These are phyloP conservation scores for Beauveria sp. DNA, from an alignment of 2,329 filamentous ascomycete genomes.

Conservation along the genomic window DNA sequence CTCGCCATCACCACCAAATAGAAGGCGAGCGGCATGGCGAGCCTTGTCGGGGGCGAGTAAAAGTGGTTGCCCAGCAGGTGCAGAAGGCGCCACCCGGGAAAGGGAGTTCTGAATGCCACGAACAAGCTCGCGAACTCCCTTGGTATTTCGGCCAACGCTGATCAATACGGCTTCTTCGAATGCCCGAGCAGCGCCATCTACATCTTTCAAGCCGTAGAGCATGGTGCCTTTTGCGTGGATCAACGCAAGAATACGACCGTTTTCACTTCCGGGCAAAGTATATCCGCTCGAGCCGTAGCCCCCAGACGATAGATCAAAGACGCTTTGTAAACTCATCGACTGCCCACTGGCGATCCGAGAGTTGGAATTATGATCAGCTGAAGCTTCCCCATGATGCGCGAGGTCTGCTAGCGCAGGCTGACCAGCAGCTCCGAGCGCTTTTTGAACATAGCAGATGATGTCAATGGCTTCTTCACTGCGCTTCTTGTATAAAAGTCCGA, in stretches of 20 bases:
- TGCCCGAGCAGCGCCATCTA: conserved; percentile 70
- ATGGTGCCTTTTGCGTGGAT: conserved; percentile 98
- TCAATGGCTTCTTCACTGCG: conserved; percentile 77
- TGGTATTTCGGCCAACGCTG: conserved; percentile 63
- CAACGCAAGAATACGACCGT: conserved; percentile 85
- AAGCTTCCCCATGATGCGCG: neutral
- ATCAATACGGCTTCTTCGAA: conserved; percentile 95
- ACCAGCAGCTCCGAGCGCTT: conserved; percentile 35
- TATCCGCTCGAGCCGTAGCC: conserved; percentile 61
- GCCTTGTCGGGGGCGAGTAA: conserved; percentile 78
- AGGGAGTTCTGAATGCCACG: conserved; percentile 67
- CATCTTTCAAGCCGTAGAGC: conserved; percentile 83
- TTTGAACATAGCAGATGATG: conserved; percentile 80
- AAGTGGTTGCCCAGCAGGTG: conserved; percentile 43
- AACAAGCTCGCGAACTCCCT: conserved; percentile 72
- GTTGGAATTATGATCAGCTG: neutral
- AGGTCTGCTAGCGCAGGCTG: neutral
- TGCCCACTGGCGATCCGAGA: neutral
- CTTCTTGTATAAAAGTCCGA: conserved; percentile 79
- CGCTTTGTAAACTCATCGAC: conserved; percentile 35
- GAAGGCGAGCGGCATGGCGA: conserved; percentile 70
- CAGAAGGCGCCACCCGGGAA: conserved; percentile 28
- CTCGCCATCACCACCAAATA: conserved; percentile 69
- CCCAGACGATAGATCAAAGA: conserved; percentile 27
- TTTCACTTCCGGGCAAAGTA: conserved; percentile 74